A percentile compares a stretch with the other conserved stretches of the same genome.
phyloP scores from a whole-genome alignment of 1,284 basidiomycete species.

The Puccinia brachypodii region DNA sequence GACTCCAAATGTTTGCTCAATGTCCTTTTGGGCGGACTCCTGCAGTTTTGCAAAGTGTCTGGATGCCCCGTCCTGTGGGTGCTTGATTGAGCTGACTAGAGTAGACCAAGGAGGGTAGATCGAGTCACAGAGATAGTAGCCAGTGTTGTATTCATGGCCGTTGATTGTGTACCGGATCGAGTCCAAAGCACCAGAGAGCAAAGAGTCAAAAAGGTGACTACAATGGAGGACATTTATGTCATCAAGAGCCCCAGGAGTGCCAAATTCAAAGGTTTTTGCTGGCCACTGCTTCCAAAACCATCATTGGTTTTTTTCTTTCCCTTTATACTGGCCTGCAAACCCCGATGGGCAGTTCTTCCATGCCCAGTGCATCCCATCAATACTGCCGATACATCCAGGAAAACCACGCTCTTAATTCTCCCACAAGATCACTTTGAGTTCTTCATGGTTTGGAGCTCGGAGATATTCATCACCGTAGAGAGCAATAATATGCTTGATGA shows the following conservation, averaged over 20 bases:
- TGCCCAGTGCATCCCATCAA: constrained; percentile 21
- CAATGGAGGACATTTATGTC: neutral
- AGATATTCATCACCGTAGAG: neutral
- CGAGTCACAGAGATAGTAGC: neutral
- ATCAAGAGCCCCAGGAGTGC: neutral
- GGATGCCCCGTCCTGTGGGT: neutral
- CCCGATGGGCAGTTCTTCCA: constrained; percentile 24
- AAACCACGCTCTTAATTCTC: neutral
- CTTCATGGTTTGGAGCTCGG: neutral
- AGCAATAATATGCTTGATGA: neutral
- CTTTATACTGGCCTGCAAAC: constrained; percentile 2
- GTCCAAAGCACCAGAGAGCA: neutral
- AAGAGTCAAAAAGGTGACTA: neutral
- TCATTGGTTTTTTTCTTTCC: neutral
- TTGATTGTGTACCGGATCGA: neutral
- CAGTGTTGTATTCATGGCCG: neutral
- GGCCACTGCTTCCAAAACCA: constrained; percentile 9
- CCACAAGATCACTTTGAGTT: neutral
- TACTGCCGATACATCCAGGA: neutral
- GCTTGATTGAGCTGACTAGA: neutral
- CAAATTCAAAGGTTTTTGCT: neutral
- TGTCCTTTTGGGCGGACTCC: neutral
- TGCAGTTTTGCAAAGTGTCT: neutral
- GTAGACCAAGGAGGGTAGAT: constrained; percentile 7
- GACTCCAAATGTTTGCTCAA: constrained; percentile 4